phyloP scores from a whole-genome alignment of 1,139 yeast genomes.

The Chernovozyma sophiae-reginae region DNA sequence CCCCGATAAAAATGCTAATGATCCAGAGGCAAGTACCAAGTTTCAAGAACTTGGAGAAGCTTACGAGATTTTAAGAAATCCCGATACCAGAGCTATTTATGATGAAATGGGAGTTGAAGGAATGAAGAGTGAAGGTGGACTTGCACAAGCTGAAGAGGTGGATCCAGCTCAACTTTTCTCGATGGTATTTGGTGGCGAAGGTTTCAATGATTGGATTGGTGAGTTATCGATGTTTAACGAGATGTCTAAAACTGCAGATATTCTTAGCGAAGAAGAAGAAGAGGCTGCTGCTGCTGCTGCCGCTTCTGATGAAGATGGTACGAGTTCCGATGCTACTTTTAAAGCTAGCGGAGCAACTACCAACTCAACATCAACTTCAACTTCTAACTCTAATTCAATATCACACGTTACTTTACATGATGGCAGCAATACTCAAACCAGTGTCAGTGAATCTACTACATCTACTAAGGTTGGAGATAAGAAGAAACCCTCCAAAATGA shows the following conservation, averaged over 20 bases:
- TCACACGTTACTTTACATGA: neutral
- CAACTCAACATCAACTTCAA: constrained; percentile 5
- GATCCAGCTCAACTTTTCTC: constrained; percentile 56
- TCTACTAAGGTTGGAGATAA: constrained; percentile 14
- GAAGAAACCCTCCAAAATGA: constrained; percentile 35
- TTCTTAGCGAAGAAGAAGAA: constrained; percentile 39
- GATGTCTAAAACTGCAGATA: constrained; percentile 65
- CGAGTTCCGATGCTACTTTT: neutral
- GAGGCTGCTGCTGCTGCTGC: constrained; percentile 5
- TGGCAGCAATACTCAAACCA: constrained; percentile 1
- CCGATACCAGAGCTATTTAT: constrained; percentile 33
- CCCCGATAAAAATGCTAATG: constrained; percentile 93
- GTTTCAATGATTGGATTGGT: constrained; percentile 69
- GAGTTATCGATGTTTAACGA: constrained; percentile 85
- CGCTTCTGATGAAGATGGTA: constrained; percentile 6
- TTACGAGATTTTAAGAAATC: constrained; percentile 38
- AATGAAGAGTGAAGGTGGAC: constrained; percentile 26
- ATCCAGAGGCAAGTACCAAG: constrained; percentile 69
- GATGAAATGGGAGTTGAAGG: constrained; percentile 45
- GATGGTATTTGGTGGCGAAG: constrained; percentile 84
- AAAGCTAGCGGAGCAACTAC: constrained; percentile 5
- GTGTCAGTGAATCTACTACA: neutral
- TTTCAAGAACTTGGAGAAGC: constrained; percentile 63
- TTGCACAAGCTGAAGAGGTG: constrained; percentile 23
- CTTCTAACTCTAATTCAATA: constrained; percentile 4